A percentile compares a stretch with the other conserved stretches of the same genome.
Conservation (phyloP, 2,329 filamentous ascomycete species). For the Epichloe coenophiala region DNA sequence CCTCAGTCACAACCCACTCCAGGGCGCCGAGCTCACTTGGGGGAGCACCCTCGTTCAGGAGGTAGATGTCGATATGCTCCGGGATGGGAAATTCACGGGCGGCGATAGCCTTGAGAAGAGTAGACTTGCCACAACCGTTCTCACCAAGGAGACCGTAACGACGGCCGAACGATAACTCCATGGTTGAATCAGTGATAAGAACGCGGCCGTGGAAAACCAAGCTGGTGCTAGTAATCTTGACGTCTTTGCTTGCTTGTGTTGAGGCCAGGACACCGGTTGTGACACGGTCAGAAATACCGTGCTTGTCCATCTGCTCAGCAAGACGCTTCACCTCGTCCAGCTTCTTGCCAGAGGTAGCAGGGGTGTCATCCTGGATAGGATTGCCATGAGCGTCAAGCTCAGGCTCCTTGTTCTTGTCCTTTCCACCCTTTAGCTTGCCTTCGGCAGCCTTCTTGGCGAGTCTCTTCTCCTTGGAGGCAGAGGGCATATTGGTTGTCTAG, state of each 20-base stretch:
- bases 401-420: conserved; percentile 59
- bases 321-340: conserved; percentile 74
- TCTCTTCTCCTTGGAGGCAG: conserved; percentile 58
- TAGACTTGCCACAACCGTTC: conserved; percentile 98
- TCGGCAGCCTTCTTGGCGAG: conserved; percentile 58
- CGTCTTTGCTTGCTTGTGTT: conserved; percentile 71
- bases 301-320: conserved; percentile 85
- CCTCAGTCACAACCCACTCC: conserved; percentile 94
- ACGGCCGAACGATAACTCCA: conserved; percentile 86
- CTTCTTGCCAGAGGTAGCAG: conserved; percentile 59
- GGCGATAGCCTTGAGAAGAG: conserved; percentile 88
- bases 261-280: conserved; percentile 94
- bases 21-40: conserved; percentile 79
- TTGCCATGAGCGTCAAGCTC: conserved; percentile 52
- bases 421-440: conserved; percentile 67
- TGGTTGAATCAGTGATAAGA: conserved; percentile 81
- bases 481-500: conserved; percentile 42
- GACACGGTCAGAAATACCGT: conserved; percentile 92
- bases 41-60: conserved; percentile 95
- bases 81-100: conserved; percentile 92
- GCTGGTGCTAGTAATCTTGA: conserved; percentile 89
- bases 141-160: conserved; percentile 92
- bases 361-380: conserved; percentile 42
- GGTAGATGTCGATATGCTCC: conserved; percentile 94
- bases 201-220: conserved; percentile 97